Base-by-base conservation (phyloP, 768 basidiomycete genomes). In the Suillus clintonianus region DNA sequence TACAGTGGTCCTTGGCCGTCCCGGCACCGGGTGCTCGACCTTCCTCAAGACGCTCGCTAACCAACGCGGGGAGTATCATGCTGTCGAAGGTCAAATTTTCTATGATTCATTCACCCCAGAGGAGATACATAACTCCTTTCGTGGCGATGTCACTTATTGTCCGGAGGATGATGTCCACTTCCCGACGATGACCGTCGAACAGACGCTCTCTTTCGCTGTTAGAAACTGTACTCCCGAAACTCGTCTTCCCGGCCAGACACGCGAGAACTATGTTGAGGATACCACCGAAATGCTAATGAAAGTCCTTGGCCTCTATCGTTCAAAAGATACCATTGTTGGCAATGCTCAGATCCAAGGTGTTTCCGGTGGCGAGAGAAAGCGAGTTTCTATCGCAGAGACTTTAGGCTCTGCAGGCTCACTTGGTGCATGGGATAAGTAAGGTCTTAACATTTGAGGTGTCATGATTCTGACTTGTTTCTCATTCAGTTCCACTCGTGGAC, bases 131-230 rank as follows among this genome's bases (percentile, higher is more conserved):
- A 82, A 85, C 64, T 83, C 83, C 60, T 90, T 86, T 71, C 88
- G 89, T 5, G 95, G 94, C 14, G 93, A 93, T 70, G 87, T 92
- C 3, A 85, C 86, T 61, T 94, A 92, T 72, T 89, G 85, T 62
- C 90, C 91, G 0, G 93, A 92, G 78, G 93, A 94, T 68, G 93
- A 96, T 71, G 79, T 91, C 2, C 93, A 94, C 72, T 91, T 95
- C 68, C 90, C 94, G 5, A 91, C 90, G 9, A 81, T 97, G 36
- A 92, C 90, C 4, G 91, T 94, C 42, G 82, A 85, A 45, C 84
- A 94, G 71, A 94, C 92, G 0, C 80, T 97, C 41, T 78, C 73
- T n/a, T 91, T 92, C 63, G 89, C 90, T 0, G 83, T 89, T 0
- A 84, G 81, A 65, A 88, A 85, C 19, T 88, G 92, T 30, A 85